Base-by-base conservation (phyloP, 768 basidiomycete species). In the Trametes sanguinea region DNA sequence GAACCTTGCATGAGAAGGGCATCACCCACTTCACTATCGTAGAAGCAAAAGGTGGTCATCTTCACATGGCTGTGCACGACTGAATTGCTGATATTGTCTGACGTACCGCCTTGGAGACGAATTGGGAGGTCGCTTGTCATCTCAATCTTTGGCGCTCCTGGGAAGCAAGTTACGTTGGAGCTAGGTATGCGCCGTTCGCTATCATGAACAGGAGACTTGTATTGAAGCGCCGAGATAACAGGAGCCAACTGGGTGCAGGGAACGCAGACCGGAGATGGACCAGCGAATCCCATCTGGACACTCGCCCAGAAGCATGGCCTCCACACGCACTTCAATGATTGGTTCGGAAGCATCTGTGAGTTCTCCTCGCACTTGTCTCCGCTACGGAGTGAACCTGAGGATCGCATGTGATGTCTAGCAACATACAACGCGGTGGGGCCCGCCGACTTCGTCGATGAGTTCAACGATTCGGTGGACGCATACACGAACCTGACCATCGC, bases 1-100 rank as follows among this genome's bases (percentile, higher is more conserved):
- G 84, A 13, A 82, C 83, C 0, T 74, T 87, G 10, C 78, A 83
- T 32, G 70, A 80, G 52, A 72, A 79, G 14, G 84, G 83, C 3
- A 78, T 86, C 60, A 66, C 78, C n/a, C 74, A 86, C 67, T 86
- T 85, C 66, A 66, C 83, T 51, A 77, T 88, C 40, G 71, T 88
- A 17, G 86, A 88, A 51, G 86, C 78, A 2, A 76, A 78, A 27
- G 62, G 65, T 66, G 29, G 44, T 46, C 5, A 1, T 43, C 42
- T 6, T 13, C 45, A 10, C 22, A 10, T 16, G 3, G 8, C 27
- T 51, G 40, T 16, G 13, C 51, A 22, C 8, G 0, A 2, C 16
- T 6, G n/a, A 10, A 32, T 35, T 17, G 10, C 14, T 16, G 39
- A 17, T 45, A 14, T 44, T 4, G 0, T 6, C 10, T 29, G 7